Percentiles rank a stretch among this genome's conserved stretches.
phyloP scores from a whole-genome alignment of 208 protist species.

The Trypanosoma vivax region DNA sequence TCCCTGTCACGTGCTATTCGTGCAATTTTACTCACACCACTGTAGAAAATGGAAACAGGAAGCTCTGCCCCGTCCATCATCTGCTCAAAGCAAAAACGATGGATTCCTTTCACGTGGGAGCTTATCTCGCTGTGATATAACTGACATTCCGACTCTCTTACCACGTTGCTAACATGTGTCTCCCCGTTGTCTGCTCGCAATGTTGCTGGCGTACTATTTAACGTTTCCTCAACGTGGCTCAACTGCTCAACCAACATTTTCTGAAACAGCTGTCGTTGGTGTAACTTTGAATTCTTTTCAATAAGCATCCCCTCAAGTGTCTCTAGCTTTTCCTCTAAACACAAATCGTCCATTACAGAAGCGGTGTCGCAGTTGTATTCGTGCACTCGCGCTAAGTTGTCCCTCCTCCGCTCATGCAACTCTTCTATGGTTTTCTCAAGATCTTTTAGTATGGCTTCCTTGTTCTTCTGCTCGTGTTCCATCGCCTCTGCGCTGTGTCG shows the following conservation, averaged over 20 bases:
- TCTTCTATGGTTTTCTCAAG: slow-evolving; percentile 3
- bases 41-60: slow-evolving; percentile 14
- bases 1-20: slow-evolving; percentile 12
- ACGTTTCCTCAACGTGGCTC: slow-evolving; percentile 27
- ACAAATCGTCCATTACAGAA: slow-evolving; percentile 23
- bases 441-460: slow-evolving; percentile 6
- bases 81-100: slow-evolving; percentile 4
- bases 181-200: background rate
- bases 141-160: no score
- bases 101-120: background rate
- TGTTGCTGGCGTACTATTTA: slow-evolving; percentile 10
- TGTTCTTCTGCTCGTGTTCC: slow-evolving; percentile 7
- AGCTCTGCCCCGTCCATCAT: slow-evolving; percentile 3
- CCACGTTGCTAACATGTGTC: slow-evolving; percentile 1
- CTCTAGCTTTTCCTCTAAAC: slow-evolving; percentile 43
- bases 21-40: slow-evolving; percentile 18
- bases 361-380: slow-evolving; percentile 8
- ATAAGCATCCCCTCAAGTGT: slow-evolving; percentile 47
- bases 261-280: slow-evolving; percentile 21
- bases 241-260: slow-evolving; percentile 23
- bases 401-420: slow-evolving; percentile 6
- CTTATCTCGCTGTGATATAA: slow-evolving; percentile 3
- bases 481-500: background rate
- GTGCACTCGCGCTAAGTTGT: slow-evolving; percentile 1
- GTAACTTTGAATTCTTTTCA: slow-evolving; percentile 42